phyloP scores from a whole-genome alignment of 129 eudicot genomes.

The Apium graveolens region DNA sequence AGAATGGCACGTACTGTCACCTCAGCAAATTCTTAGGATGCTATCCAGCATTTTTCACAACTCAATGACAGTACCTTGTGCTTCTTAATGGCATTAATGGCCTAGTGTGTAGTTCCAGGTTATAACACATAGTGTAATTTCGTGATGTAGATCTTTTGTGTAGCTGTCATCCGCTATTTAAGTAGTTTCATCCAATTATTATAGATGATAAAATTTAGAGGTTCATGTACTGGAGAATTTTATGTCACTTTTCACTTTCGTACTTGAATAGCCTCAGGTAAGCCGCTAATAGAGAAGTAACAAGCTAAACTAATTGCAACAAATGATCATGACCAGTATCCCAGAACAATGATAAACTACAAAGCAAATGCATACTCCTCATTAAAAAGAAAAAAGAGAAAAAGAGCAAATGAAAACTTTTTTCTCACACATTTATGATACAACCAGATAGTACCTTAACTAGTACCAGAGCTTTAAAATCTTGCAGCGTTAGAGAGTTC shows the following conservation, averaged over 20 bases:
- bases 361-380: not conserved
- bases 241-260: not conserved
- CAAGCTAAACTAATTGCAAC: not conserved
- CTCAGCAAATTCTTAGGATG: no score
- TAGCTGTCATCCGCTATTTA: not conserved
- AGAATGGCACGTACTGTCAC: no score
- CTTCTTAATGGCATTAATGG: no score
- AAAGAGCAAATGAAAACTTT: not conserved
- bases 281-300: not conserved
- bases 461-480: constrained; percentile 55
- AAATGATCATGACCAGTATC: not conserved
- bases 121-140: not conserved
- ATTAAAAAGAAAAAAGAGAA: not conserved
- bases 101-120: no score
- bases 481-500: constrained; percentile 64
- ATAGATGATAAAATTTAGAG: not conserved
- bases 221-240: not conserved
- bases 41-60: not conserved
- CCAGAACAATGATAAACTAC: not conserved
- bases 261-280: not conserved
- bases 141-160: not conserved
- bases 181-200: not conserved
- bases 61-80: not conserved
- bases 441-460: constrained; percentile 44
- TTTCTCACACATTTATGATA: not conserved